Evolutionary conservation across 495 filamentous ascomycete species (phyloP).

Genomic region (Podospora comata): DNA sequence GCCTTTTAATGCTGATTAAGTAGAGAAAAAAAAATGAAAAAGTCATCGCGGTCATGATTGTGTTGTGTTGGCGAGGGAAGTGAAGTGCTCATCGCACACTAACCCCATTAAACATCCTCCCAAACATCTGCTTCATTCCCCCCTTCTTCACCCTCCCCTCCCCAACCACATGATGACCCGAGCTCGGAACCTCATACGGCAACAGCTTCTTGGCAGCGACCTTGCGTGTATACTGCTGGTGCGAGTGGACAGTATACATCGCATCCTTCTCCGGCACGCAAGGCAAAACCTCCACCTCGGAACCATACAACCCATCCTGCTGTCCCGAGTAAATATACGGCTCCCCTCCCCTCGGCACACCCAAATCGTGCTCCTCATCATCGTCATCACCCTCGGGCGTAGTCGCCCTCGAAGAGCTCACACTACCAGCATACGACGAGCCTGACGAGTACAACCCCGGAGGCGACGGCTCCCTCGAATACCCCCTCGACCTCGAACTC

Average conservation of each 20-base stretch:
- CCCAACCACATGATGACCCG: conserved; percentile 30
- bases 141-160: conserved; percentile 40
- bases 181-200: conserved; percentile 47
- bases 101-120: conserved; percentile 38
- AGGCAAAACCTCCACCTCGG: conserved; percentile 38
- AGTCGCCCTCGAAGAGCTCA: conserved; percentile 43
- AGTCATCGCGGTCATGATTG: background rate
- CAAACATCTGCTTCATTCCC: conserved; percentile 30
- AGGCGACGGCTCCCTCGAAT: conserved; percentile 34
- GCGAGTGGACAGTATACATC: conserved; percentile 17
- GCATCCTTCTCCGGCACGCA: conserved; percentile 30
- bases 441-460: conserved; percentile 42
- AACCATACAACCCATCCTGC: conserved; percentile 29
- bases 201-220: conserved; percentile 31
- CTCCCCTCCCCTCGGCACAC: conserved; percentile 23
- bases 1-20: background rate
- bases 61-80: background rate
- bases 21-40: background rate
- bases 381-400: conserved; percentile 38
- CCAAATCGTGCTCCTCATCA: conserved; percentile 32
- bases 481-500: conserved; percentile 36
- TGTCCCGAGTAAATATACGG: conserved; percentile 29
- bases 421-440: conserved; percentile 43
- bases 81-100: conserved; percentile 13
- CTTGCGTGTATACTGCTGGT: conserved; percentile 7